Base-by-base conservation (phyloP, 1,284 basidiomycete species). In the Singerocomus rubriflavus region DNA sequence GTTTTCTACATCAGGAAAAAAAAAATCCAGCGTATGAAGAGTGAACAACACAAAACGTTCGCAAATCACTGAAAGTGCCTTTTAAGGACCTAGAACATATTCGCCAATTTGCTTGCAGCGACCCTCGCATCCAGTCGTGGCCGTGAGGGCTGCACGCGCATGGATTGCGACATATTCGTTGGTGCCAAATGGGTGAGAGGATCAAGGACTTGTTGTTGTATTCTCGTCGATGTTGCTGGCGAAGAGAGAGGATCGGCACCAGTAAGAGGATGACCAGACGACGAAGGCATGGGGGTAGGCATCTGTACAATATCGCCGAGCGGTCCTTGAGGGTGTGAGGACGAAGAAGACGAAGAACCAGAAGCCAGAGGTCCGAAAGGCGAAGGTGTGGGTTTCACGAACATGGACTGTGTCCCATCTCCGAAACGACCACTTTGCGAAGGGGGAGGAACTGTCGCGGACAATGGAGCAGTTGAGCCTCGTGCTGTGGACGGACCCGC, bases 31-130 rank as follows among this genome's bases (percentile, higher is more conserved):
- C 55, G 65, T 48, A 60, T 46, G 45, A 46, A 52, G 44, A 35
- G 38, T 25, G 30, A 44, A 29, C 31, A 16, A n/a, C 45, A 51
- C 26, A 40, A 43, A 40, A 51, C 36, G 43, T 42, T 41, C 25
- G 14, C 37, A 27, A 45, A 12, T 16, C 33, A 39, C 32, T 12
- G 13, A 44, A 35, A 37, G 13, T 13, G 4, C 21, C 33, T 31
- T 43, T 37, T 46, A 30, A 31, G 14, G 25, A 46, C 38, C 53
- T 71, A 91, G 63, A 91, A 88, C 84, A 91, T 88, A 63, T 91
- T 91, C 8, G 88, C 89, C 49, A 92, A 75, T 66, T 91, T 91
- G 66, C 87, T 90, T 21, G 90, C 89, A n/a, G 89, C 89, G 65
- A 91, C 84, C 57, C 82, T 76, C 7, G 90, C 82, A 67, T 92